These are phyloP conservation scores for Stellera chamaejasme DNA, from an alignment of 345 rosid genomes.

Conservation along the genomic window DNA sequence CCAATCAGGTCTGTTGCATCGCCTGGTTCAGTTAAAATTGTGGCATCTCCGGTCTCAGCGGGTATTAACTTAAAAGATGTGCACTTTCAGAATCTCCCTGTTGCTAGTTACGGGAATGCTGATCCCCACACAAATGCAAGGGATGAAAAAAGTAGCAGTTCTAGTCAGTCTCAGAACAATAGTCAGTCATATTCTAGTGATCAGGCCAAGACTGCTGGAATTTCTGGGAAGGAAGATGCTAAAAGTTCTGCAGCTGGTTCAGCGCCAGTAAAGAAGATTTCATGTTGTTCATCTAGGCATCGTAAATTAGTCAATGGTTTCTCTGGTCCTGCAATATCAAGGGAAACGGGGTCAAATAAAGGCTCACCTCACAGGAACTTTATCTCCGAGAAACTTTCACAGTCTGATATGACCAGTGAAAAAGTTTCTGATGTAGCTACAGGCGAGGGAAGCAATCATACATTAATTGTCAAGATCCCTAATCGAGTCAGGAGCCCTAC, in stretches of 20 bases:
- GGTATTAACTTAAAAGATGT: constrained; percentile 43
- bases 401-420: constrained; percentile 38
- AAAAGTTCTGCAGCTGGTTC: constrained; percentile 58
- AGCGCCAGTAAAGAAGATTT: constrained; percentile 25
- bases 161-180: constrained; percentile 78
- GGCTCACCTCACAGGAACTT: constrained; percentile 31
- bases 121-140: constrained; percentile 37
- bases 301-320: constrained; percentile 53
- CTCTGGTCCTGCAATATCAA: constrained; percentile 27
- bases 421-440: constrained; percentile 41
- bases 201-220: constrained; percentile 46
- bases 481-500: constrained; percentile 71
- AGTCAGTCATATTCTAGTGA: constrained; percentile 68
- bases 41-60: constrained; percentile 36
- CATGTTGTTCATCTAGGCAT: constrained; percentile 41
- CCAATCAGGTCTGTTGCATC: constrained; percentile 41
- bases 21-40: constrained; percentile 45
- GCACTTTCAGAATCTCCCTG: constrained; percentile 30
- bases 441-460: constrained; percentile 52
- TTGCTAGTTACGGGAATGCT: constrained; percentile 15
- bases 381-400: constrained; percentile 48
- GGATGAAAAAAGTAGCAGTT: constrained; percentile 78
- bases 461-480: constrained; percentile 64
- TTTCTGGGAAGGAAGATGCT: constrained; percentile 54
- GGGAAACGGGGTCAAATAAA: constrained; percentile 43